A percentile compares a stretch with the other conserved stretches of the same genome.
These are phyloP conservation scores for Salvia hispanica DNA, from an alignment of 257 asterid genomes.

Conservation along the genomic window DNA sequence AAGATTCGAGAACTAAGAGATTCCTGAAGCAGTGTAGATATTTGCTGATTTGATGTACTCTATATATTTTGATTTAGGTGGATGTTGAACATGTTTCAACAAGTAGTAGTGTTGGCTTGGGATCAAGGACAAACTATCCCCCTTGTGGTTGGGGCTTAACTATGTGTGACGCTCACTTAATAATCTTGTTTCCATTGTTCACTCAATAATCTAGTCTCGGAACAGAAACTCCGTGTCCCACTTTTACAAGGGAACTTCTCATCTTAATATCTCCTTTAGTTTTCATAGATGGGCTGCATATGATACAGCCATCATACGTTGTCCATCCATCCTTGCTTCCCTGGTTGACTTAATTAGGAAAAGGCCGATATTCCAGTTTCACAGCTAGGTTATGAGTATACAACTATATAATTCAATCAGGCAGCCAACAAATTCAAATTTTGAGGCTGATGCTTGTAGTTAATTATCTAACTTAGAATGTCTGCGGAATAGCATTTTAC, in stretches of 20 bases:
- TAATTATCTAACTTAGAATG: slow-evolving; percentile 6
- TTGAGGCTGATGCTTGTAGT: neutral
- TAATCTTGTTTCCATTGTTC: neutral
- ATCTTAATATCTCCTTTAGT: too few species aligned
- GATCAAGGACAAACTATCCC: neutral
- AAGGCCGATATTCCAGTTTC: neutral
- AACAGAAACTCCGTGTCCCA: too few species aligned
- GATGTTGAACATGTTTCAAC: neutral
- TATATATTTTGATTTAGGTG: slow-evolving; percentile 7
- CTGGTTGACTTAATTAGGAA: neutral
- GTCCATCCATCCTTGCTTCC: neutral
- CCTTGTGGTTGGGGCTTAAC: neutral
- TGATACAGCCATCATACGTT: too few species aligned
- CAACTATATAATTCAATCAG: too few species aligned
- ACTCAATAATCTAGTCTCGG: too few species aligned
- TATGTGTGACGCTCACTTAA: neutral
- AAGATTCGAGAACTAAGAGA: slow-evolving; percentile 9
- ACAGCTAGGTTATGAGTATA: neutral
- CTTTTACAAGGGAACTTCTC: too few species aligned
- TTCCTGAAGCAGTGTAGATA: neutral
- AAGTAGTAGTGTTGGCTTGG: slow-evolving; percentile 1
- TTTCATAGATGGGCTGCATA: too few species aligned
- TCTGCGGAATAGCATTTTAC: neutral
- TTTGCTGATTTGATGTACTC: neutral
- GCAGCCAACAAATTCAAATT: slow-evolving; percentile 1